Evolutionary conservation across 345 rosid genomes (phyloP), one percentile per base, ranked within the genome.

Genomic region (Heritiera littoralis): DNA sequence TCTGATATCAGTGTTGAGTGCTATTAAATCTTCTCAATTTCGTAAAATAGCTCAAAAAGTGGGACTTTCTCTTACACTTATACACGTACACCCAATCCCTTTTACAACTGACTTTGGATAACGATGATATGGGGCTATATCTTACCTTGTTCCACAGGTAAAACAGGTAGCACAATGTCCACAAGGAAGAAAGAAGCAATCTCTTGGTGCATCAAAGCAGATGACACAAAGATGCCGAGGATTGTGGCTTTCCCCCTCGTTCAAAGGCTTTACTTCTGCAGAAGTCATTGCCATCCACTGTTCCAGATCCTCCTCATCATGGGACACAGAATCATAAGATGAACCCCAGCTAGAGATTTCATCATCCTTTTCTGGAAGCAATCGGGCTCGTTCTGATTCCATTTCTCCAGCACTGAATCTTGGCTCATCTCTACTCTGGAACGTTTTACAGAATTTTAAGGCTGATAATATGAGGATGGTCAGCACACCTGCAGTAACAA

Each of bases 101-200:
- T 35, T 35, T 1, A 35, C 38, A 35, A 35, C 38, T 35, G 38
- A 1, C 38, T 2, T 3, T 2, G 38, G 38, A 35, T 35, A 35
- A 35, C 0, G 38, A 35, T 35, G 17, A 40, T 2, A 23, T 35
- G 20, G 55, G 66, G 56, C 6, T 11, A 30, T 41, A 9, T 11
- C 23, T 68, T 87, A 88, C 94, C 94, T 91, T 70, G 86, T 76
- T 84, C 88, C 92, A 59, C 92, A 89, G 5, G 85, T 78, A 74
- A 86, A 89, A 82, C 94, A 91, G 40, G 91, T 81, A 4, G 87
- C 90, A 65, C 86, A 85, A 69, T 91, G 94, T n/a, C 91, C 92
- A 52, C 94, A 91, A 2, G 94, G 94, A 76, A 91, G 90, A 80
- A 91, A 91, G 76, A 91, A 91, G 80, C 92, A 87, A 48, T 89